A percentile compares a stretch with the other conserved stretches of the same genome.
phyloP scores from a whole-genome alignment of 495 filamentous ascomycete species.

The Jackrogersella minutella region DNA sequence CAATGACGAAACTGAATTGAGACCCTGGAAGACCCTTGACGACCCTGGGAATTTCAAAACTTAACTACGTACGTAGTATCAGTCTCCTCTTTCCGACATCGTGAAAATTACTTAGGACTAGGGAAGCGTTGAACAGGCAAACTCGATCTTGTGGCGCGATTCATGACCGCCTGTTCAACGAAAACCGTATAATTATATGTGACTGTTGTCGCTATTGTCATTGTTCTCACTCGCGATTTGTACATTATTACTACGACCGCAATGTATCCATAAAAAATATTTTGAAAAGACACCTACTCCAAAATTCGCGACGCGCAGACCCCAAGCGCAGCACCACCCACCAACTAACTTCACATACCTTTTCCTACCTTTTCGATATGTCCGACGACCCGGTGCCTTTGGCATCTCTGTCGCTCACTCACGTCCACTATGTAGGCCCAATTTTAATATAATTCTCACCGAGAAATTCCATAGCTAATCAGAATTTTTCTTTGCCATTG shows the following conservation, averaged over 20 bases:
- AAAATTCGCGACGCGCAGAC: background rate
- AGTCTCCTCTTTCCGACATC: conserved; percentile 22
- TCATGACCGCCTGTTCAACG: background rate
- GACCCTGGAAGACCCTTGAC: background rate
- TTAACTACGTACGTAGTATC: too few relatives aligned
- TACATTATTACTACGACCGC: background rate
- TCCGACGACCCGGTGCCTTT: conserved; percentile 69
- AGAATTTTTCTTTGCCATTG: background rate
- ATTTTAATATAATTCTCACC: background rate
- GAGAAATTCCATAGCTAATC: conserved; percentile 24
- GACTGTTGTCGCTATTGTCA: too few relatives aligned
- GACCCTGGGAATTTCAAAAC: too few relatives aligned
- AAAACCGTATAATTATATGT: background rate
- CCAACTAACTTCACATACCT: background rate
- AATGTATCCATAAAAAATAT: conserved; percentile 12
- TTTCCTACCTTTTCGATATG: conserved; percentile 50
- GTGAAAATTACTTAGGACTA: conserved; percentile 11
- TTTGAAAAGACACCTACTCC: background rate
- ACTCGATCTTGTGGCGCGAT: background rate
- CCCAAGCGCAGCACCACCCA: too few relatives aligned
- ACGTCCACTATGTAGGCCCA: conserved; percentile 85
- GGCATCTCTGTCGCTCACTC: conserved; percentile 90
- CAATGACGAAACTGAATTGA: conserved; percentile 31
- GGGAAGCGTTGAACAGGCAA: conserved; percentile 10
- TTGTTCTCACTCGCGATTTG: background rate